Evolutionary conservation across 805 yeast genomes (phyloP), one percentile per base, ranked within the genome.

Genomic region (Teunomyces funiuensis): DNA sequence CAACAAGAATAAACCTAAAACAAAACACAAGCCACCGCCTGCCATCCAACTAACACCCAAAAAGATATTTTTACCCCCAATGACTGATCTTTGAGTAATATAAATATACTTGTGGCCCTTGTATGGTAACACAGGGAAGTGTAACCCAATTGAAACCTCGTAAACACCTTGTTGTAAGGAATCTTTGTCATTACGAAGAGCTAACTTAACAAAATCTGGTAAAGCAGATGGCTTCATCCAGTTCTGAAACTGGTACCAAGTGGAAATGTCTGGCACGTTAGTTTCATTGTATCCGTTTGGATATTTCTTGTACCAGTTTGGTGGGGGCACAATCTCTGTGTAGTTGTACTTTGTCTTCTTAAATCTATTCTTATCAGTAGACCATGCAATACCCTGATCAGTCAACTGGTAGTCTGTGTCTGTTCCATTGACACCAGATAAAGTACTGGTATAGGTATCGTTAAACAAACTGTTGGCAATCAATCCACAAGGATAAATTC

Each of bases 401-500:
- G 73, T 65, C 65, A 71, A 55, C 18, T 43, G 33, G 45, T 62
- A 69, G 46, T 63, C 62, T 6, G 39, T 10, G 2, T 48, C 15
- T 4, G 69, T 60, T 7, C 73, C 73, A 45, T 71, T 71, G 11
- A 64, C 73, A 2, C 61, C 71, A 5, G 20, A 37, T 18, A 71
- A 57, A 3, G 71, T 60, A 8, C 53, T 36, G 13, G 53, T 28
- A 41, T 47, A 83, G 0, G 93, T 84, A 54, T 86, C 95, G 60
- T 86, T 86, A 65, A 85, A 86, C 52, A 84, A 52, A 7, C 90
- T 77, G 59, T 86, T 86, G 13, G 95, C 93, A 55, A 86, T 85
- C 45, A 86, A 68, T 1, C 95, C 95, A 63, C 95, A 86, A 10
- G 95, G 95, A 55, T 86, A 86, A 46, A 75, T 74, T 39, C 67